Percentiles rank a stretch among this genome's conserved stretches.
phyloP scores from a whole-genome alignment of 257 asterid genomes.

The Solanum piurae region DNA sequence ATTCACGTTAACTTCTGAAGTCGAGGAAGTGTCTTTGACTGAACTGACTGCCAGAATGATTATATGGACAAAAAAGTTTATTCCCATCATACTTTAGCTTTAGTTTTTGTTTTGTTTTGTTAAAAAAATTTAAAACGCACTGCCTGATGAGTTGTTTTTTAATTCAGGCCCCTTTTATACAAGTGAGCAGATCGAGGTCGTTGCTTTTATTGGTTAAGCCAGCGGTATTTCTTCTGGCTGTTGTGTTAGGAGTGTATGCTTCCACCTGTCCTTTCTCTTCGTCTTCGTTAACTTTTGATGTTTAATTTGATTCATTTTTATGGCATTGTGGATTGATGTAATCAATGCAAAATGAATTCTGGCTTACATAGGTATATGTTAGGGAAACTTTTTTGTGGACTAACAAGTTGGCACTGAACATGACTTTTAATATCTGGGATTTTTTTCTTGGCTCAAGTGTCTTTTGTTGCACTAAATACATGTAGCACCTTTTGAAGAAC shows the following conservation, averaged over 20 bases:
- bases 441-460: neutral
- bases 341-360: neutral
- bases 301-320: neutral
- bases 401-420: neutral
- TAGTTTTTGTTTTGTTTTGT: neutral
- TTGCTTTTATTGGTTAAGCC: conserved; percentile 87
- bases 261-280: neutral
- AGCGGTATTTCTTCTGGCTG: conserved; percentile 61
- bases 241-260: conserved; percentile 61
- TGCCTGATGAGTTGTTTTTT: neutral
- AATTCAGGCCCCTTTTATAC: conserved; percentile 92
- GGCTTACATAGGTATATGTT: neutral
- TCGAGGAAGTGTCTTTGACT: neutral
- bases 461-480: neutral
- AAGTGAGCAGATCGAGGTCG: conserved; percentile 86
- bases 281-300: neutral
- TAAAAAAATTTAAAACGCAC: neutral
- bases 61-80: neutral
- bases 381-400: neutral
- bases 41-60: neutral
- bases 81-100: neutral
- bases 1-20: neutral
- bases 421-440: neutral
- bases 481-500: neutral
- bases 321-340: neutral